phyloP scores from a whole-genome alignment of 1,139 yeast genomes.

The Pneumocystis carinii region DNA sequence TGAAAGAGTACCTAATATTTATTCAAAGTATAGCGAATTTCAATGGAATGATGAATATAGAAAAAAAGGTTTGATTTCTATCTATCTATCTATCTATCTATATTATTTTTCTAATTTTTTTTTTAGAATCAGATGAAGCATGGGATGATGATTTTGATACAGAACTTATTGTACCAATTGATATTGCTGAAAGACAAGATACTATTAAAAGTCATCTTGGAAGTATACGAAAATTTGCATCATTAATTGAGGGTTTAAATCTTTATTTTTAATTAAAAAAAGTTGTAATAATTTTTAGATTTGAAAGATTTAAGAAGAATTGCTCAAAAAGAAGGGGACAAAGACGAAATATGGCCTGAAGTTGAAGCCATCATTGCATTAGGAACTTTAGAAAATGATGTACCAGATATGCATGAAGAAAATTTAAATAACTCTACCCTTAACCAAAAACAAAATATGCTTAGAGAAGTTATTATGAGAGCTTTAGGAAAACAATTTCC shows the following conservation, averaged over 20 bases:
- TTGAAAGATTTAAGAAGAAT: not conserved
- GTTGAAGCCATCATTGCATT: not conserved
- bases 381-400: not conserved
- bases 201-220: conserved; percentile 1
- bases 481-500: not conserved
- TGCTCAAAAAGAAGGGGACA: not conserved
- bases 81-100: not conserved
- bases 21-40: not conserved
- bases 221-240: not conserved
- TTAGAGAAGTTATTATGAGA: not conserved
- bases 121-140: not conserved
- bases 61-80: not conserved
- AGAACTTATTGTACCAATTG: not conserved
- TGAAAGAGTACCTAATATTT: not conserved
- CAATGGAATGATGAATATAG: not conserved
- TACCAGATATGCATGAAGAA: not conserved
- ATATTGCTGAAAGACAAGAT: conserved; percentile 1
- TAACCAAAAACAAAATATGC: not conserved
- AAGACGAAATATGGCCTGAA: not conserved
- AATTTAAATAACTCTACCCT: not conserved
- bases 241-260: not conserved
- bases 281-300: not conserved
- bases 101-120: not conserved
- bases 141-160: conserved; percentile 3
- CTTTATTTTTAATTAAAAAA: not conserved